Evolutionary conservation across 208 protist genomes (phyloP), one percentile per base, ranked within the genome.

Genomic region (Acanthamoeba polyphaga): DNA sequence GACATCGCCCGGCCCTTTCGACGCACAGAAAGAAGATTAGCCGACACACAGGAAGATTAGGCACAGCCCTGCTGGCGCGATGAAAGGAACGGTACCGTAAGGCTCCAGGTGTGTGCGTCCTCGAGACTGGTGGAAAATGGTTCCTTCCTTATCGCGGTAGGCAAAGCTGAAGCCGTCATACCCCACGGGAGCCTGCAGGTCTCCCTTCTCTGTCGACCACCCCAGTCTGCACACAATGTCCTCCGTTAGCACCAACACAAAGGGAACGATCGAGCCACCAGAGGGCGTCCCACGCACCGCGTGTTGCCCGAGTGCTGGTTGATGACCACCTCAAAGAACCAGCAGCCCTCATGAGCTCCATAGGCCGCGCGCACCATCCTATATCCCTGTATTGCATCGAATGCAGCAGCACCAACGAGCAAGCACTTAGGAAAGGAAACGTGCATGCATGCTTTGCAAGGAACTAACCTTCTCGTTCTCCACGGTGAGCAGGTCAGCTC

Each of bases 301-400:
- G 70, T 43, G 72, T 95, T 96, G n/a, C 90, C 91, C 0, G 19
- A 29, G 27, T 95, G 49, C 22, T 49, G 34, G 55, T 95, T 32
- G 22, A 96, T 58, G 27, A 95, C 70, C 17, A 96, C 78, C 32
- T 96, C 96, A 90, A 94, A 96, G 76, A 92, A 96, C 96, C 96
- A 96, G 32, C 72, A 88, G 32, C 96, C 96, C 43, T 68, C 68
- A 1, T 38, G 15, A 38, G 85, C 84, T 51, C 93, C 93, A 66
- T 78, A 95, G 22, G 94, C 94, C 13, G 94, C 78, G 55, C 94
- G 94, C 46, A 91, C 82, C 94, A 95, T 96, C 32, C 96, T 34
- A 68, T 95, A 96, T 27, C 96, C 95, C 66, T 95, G 66, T 15
- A 12, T 89, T 24, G 17, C 6, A 10, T 27, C 0, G 46, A 19